Evolutionary conservation across 1,139 yeast species (phyloP), one percentile per base, ranked within the genome.

Genomic region (Kodamaea ohmeri): DNA sequence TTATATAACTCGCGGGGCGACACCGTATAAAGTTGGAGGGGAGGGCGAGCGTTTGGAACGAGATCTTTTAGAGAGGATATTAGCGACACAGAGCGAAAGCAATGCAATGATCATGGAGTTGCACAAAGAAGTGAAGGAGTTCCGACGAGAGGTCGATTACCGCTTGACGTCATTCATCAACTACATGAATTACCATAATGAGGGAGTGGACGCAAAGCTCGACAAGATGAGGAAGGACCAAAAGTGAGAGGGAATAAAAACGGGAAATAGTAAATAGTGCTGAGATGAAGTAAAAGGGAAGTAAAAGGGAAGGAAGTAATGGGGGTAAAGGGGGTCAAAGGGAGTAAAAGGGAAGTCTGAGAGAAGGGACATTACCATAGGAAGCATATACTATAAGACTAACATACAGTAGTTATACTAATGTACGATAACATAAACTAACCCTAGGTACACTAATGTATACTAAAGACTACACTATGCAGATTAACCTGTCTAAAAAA

Each of bases 121-220:
- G 11, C 41, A 42, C 5, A 37, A 40, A 5, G 48, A 45, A 13
- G 25, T 48, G 32, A 40, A 36, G 9, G 41, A 35, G 16, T 40
- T 40, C 32, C 40, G 39, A 15, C 26, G 40, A 13, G 43, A 37
- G 13, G 34, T 40, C 13, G 47, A 47, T 25, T 37, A 32, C 32
- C 41, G 40, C 25, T 25, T 46, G 32, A 38, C 37, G 21, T 15
- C 28, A 2, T 29, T 44, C 16, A 16, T 39, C 30, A 42, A 40
- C 12, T 26, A 21, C 9, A 19, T 45, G 17, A 33, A 36, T 25
- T 35, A 38, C 21, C 42, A 42, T 18, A 32, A 39, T n/a, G 40
- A 39, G 29, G 28, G 40, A 4, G 32, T 40, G 9, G 41, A 41
- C 20, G 14, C 36, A 8, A 44, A 38, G 25, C 28, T 44, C 32